A percentile compares a stretch with the other conserved stretches of the same genome.
phyloP scores from a whole-genome alignment of 2,329 filamentous ascomycete species.

The Septoria linicola region DNA sequence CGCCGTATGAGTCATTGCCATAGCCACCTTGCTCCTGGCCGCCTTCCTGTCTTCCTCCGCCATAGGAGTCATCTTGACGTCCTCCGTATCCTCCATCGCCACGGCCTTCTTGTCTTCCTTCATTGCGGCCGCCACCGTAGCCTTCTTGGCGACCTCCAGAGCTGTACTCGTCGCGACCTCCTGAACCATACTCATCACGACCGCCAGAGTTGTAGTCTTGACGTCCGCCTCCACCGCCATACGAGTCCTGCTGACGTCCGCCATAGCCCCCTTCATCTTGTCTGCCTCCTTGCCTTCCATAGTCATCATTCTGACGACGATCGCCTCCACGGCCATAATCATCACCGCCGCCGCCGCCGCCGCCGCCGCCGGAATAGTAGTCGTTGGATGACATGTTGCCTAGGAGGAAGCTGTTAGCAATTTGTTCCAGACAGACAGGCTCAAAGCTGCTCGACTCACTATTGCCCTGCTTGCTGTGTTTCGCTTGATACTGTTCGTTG shows the following conservation, averaged over 20 bases:
- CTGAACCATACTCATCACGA: slow-evolving; percentile 2
- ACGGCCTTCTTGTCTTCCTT: slow-evolving; percentile 21
- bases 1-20: slow-evolving; percentile 17
- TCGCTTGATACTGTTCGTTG: too few species aligned
- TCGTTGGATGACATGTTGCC: slow-evolving; percentile 33
- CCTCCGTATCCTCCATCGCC: slow-evolving; percentile 12
- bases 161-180: slow-evolving; percentile 18
- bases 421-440: background rate
- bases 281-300: slow-evolving; percentile 21
- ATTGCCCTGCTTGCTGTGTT: too few species aligned
- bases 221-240: slow-evolving; percentile 24
- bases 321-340: slow-evolving; percentile 23
- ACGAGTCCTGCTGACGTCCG: slow-evolving; percentile 14
- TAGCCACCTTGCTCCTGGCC: slow-evolving; percentile 19
- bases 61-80: slow-evolving; percentile 16
- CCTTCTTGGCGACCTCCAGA: slow-evolving; percentile 16
- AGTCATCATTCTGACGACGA: slow-evolving; percentile 12
- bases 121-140: slow-evolving; percentile 20
- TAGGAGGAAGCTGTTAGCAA: background rate
- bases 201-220: too few species aligned
- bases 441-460: background rate
- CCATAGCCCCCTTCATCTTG: slow-evolving; percentile 20
- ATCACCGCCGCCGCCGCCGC: slow-evolving; percentile 23
- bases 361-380: slow-evolving; percentile 30
- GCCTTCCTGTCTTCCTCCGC: slow-evolving; percentile 17